Evolutionary conservation across 805 yeast genomes (phyloP), one percentile per base, ranked within the genome.

Genomic region (Yarrowia bubula): DNA sequence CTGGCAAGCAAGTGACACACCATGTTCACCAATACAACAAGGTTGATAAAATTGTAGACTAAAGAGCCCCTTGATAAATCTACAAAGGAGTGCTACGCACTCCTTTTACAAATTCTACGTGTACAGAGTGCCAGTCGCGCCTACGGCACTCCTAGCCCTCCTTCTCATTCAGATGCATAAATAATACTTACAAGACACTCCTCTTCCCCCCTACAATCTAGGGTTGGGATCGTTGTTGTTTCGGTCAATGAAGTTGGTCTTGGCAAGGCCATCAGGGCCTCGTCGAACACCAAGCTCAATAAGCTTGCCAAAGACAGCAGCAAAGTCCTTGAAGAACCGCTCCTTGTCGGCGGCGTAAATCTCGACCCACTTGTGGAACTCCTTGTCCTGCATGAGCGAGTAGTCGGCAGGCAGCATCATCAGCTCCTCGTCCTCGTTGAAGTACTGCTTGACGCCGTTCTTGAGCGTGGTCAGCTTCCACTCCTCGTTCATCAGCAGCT

Each of bases 361-460:
- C 70, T 85, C 81, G 14, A 87, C 92, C 83, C 87, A 85, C 65
- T 77, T 75, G 67, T 77, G 76, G 74, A 86, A 90, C 57, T 75
- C 78, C 4, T 84, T 81, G 75, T 88, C 92, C 69, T 83, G 77
- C n/a, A 84, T 72, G 50, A 89, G 77, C 14, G 90, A 85, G 81
- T 86, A 81, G 73, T 91, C 97, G 11, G 96, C 86, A 33, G 90
- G 91, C 63, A 91, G 77, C 97, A 91, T 91, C 96, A 91, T 90
- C 69, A 89, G 81, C 68, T 80, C 83, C 67, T 82, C 80, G 72
- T 86, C 88, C 69, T 82, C 84, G 67, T 78, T 78, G 68, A 76
- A 74, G 69, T 68, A 76, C 70, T 76, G 79, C 60, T 68, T 70
- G 44, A 71, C 70, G n/a, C 81, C 81, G 32, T 71, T 78, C 14